Percentiles rank a stretch among this genome's conserved stretches.
Evolutionary conservation across 805 yeast genomes (phyloP).

Genomic region (Crinitomyces ghanaensis): DNA sequence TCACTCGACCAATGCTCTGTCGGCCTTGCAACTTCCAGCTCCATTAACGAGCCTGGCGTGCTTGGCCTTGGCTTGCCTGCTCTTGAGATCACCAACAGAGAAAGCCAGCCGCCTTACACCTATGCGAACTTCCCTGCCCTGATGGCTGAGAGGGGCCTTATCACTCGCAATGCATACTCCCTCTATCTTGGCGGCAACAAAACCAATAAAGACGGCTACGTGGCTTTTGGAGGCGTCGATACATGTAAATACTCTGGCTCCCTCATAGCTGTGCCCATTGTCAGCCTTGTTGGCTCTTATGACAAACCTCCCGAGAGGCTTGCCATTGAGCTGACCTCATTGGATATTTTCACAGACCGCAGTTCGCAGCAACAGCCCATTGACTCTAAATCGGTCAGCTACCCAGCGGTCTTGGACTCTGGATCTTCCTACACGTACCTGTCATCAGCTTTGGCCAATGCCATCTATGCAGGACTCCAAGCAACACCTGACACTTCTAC

Average conservation of each 20-base stretch:
- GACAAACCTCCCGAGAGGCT: constrained; percentile 5
- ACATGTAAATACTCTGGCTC: too few relatives aligned
- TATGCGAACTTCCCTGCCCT: too few relatives aligned
- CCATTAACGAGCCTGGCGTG: constrained; percentile 29
- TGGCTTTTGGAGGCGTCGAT: too few relatives aligned
- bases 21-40: constrained; percentile 63
- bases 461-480: constrained; percentile 28
- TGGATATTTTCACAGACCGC: constrained; percentile 8
- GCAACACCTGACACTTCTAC: constrained; percentile 31
- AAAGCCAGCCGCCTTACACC: constrained; percentile 1
- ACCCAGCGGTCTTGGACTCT: constrained; percentile 38
- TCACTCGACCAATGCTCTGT: constrained; percentile 36
- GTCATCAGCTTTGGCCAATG: constrained; percentile 27
- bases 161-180: too few relatives aligned
- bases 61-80: constrained; percentile 15
- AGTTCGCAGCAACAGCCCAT: constrained; percentile 1
- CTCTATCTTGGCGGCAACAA: too few relatives aligned
- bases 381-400: constrained; percentile 5
- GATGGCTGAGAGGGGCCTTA: too few relatives aligned
- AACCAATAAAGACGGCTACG: too few relatives aligned
- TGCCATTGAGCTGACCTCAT: constrained; percentile 3
- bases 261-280: too few relatives aligned
- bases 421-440: constrained; percentile 46
- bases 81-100: constrained; percentile 9
- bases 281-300: too few relatives aligned